phyloP scores from a whole-genome alignment of 106 monocot genomes.

The Dendrobium nobile region DNA sequence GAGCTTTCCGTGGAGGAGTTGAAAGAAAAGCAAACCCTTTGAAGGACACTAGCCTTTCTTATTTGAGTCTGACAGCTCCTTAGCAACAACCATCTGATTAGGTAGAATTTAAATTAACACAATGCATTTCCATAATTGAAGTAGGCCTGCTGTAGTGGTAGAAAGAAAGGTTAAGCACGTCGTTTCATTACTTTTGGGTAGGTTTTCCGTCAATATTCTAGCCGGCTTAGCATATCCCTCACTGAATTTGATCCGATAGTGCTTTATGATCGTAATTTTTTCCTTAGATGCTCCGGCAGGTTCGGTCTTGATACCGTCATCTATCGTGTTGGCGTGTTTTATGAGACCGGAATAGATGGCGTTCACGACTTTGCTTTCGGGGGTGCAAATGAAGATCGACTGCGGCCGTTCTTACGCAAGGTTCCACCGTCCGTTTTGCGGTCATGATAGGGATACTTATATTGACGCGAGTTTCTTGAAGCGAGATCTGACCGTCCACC shows the following conservation, averaged over 20 bases:
- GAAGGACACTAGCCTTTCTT: neutral
- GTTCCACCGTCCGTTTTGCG: neutral
- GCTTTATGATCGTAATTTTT: neutral
- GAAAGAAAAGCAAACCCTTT: neutral
- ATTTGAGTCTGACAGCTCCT: neutral
- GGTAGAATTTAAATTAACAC: neutral
- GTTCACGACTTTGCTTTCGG: neutral
- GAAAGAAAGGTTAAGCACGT: no score
- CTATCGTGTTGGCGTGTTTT: neutral
- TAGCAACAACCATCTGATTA: neutral
- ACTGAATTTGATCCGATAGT: neutral
- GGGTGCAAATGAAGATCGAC: neutral
- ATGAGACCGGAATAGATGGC: neutral
- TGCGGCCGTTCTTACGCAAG: neutral
- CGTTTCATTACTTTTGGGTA: no score
- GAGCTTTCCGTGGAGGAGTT: neutral
- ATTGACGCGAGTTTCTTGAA: neutral
- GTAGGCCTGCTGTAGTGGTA: no score
- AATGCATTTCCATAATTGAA: no score
- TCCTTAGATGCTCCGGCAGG: neutral
- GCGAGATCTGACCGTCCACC: neutral
- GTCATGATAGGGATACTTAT: neutral
- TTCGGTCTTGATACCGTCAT: neutral
- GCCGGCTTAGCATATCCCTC: neutral
- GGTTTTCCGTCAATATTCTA: no score